Evolutionary conservation across 2,329 filamentous ascomycete genomes (phyloP).

Genomic region (Arthrobotrys megalospora): DNA sequence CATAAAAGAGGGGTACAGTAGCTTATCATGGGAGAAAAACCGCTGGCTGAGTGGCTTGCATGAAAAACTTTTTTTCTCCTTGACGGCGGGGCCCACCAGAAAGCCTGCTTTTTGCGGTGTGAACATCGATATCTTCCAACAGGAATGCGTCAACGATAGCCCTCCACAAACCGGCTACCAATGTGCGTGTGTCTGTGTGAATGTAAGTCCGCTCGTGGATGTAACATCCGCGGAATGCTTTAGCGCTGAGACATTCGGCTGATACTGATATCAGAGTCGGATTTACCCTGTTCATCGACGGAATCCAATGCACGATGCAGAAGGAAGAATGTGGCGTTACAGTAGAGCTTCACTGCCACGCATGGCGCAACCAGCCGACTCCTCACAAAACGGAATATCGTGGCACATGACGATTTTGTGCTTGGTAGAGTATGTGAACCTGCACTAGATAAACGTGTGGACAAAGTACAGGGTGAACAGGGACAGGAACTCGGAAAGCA

Average conservation of each 20-base stretch:
- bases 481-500: slow-evolving; percentile 40
- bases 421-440: slow-evolving; percentile 25
- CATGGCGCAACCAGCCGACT: slow-evolving; percentile 48
- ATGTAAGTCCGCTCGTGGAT: slow-evolving; percentile 45
- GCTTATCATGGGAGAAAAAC: slow-evolving; percentile 60
- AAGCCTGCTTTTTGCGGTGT: slow-evolving; percentile 33
- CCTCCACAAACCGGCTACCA: slow-evolving; percentile 23
- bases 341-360: slow-evolving; percentile 54
- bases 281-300: slow-evolving; percentile 13
- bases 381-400: slow-evolving; percentile 32
- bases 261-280: slow-evolving; percentile 49
- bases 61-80: slow-evolving; percentile 57
- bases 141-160: slow-evolving; percentile 33
- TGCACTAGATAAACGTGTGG: slow-evolving; percentile 40
- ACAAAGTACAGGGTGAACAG: slow-evolving; percentile 24
- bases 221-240: slow-evolving; percentile 56
- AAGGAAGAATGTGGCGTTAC: slow-evolving; percentile 55
- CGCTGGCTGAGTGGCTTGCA: slow-evolving; percentile 61
- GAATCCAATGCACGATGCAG: background rate
- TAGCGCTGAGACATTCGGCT: slow-evolving; percentile 52
- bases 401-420: slow-evolving; percentile 39
- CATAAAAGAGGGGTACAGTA: slow-evolving; percentile 61
- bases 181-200: slow-evolving; percentile 22
- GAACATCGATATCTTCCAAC: slow-evolving; percentile 46
- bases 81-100: slow-evolving; percentile 57